Base-by-base conservation (phyloP, 2,329 filamentous ascomycete species). In the Colletotrichum sp. region DNA sequence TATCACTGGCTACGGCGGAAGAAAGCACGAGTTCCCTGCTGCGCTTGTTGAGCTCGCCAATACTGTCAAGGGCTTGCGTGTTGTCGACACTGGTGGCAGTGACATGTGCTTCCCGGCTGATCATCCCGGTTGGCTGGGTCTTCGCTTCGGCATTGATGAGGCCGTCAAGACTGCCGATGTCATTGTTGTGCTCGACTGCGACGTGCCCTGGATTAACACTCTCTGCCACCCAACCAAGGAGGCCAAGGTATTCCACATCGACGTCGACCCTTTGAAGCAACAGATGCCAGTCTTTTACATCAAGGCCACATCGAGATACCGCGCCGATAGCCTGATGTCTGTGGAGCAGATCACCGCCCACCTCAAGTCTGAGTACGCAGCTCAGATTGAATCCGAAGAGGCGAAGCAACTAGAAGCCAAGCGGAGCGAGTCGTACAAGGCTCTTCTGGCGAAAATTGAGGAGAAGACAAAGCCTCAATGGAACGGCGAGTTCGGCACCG, bases 181-280 rank as follows among this genome's bases (percentile, higher is more conserved):
- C 13, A 97, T 98, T 73, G 77, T 98, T 1, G 93, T 98, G 4
- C 80, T 98, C 29, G 94, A 98, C 82, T 97, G 95, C 76, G 96
- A 98, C 80, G 95, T 98, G 0, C 96, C 96, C 0, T 98, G 95
- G 95, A 95, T 98, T 69, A 92, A 93, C n/a, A 97, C 95, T 0
- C 91, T 91, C 18, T 91, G 90, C 82, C 86, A 86, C 76, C 91
- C 91, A 0, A 82, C 82, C 2, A 81, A 84, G 4, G 85, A 87
- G 18, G 88, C 89, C 24, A 86, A 85, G 75, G 84, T 93, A 69
- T 92, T 90, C 82, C 91, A 93, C 78, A 87, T 93, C 57, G 91
- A 93, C 76, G 86, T 92, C 62, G 91, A 93, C 76, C 90, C 91
- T 2, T 83, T 93, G 29, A 93, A 93, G 84, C 90, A 93, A 81